phyloP scores from a whole-genome alignment of 352 stramenopile species.

The Thraustochytrium sp. region DNA sequence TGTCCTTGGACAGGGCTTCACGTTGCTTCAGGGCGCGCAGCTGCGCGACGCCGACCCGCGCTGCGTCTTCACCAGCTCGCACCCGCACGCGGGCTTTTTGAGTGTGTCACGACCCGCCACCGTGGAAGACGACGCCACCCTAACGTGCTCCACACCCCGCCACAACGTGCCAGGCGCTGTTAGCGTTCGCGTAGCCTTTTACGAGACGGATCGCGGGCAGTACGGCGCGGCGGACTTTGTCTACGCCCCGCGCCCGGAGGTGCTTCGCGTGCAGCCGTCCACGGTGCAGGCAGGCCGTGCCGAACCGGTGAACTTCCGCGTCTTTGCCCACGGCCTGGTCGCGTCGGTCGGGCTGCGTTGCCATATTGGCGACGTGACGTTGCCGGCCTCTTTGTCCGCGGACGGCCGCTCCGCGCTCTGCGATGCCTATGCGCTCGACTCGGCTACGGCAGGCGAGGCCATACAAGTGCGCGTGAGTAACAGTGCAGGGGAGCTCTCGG shows the following conservation, averaged over 20 bases:
- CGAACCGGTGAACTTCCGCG: not conserved
- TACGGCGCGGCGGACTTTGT: not conserved
- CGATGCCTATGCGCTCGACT: not conserved
- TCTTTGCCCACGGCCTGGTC: not conserved
- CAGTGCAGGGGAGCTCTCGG: not conserved
- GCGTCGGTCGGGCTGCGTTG: not conserved
- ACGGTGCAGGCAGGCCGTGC: not conserved
- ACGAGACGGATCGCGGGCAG: not conserved
- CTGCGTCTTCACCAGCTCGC: conserved; percentile 1
- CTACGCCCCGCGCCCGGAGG: not conserved
- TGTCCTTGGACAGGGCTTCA: not conserved
- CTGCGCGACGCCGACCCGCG: not conserved
- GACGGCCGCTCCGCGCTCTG: not conserved
- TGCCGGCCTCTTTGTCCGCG: not conserved
- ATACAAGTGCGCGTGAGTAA: not conserved
- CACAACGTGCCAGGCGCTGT: not conserved
- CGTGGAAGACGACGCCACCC: not conserved
- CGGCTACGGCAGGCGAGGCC: not conserved
- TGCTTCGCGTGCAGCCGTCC: not conserved
- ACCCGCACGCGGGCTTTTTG: not conserved
- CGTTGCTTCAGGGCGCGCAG: not conserved
- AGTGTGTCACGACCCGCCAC: not conserved
- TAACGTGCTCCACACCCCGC: not conserved
- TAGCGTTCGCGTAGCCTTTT: not conserved
- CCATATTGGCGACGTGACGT: not conserved